Percentiles rank a stretch among this genome's conserved stretches.
These are phyloP conservation scores for Plasmodium gallinaceum DNA, from an alignment of 169 alveolate genomes.

Conservation along the genomic window DNA sequence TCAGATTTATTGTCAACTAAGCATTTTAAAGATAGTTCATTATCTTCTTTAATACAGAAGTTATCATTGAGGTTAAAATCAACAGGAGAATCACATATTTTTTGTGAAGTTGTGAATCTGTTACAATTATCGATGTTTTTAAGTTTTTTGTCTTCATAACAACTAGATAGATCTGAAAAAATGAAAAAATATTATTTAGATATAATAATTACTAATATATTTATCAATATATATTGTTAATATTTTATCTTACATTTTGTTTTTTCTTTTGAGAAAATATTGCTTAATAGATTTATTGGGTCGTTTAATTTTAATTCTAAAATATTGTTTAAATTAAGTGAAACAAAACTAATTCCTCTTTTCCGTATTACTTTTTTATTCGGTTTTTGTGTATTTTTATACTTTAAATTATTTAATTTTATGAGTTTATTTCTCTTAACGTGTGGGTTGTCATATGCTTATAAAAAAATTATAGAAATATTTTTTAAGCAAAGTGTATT, in stretches of 20 bases:
- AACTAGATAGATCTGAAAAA: constrained; percentile 46
- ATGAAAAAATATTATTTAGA: neutral
- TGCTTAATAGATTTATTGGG: constrained; percentile 43
- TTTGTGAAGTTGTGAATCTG: constrained; percentile 46
- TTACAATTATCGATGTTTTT: constrained; percentile 22
- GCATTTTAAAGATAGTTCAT: constrained; percentile 24
- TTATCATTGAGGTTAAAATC: constrained; percentile 40
- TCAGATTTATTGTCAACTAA: constrained; percentile 50
- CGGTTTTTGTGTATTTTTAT: constrained; percentile 24
- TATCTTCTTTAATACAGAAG: constrained; percentile 12
- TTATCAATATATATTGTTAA: neutral
- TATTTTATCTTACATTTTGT: constrained; percentile 37
- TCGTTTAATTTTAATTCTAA: constrained; percentile 31
- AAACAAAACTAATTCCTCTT: constrained; percentile 60
- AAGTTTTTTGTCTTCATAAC: constrained; percentile 29
- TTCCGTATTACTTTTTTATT: constrained; percentile 16
- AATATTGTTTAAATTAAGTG: constrained; percentile 30
- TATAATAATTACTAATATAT: neutral
- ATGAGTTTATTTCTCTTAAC: constrained; percentile 1
- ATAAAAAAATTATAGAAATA: constrained; percentile 2
- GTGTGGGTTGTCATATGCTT: constrained; percentile 8
- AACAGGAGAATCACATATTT: constrained; percentile 59
- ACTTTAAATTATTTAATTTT: constrained; percentile 27
- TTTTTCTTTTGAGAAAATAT: constrained; percentile 39
- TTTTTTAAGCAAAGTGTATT: neutral